phyloP scores from a whole-genome alignment of 108 stramenopile species.

The Stephanodiscus minutulus region DNA sequence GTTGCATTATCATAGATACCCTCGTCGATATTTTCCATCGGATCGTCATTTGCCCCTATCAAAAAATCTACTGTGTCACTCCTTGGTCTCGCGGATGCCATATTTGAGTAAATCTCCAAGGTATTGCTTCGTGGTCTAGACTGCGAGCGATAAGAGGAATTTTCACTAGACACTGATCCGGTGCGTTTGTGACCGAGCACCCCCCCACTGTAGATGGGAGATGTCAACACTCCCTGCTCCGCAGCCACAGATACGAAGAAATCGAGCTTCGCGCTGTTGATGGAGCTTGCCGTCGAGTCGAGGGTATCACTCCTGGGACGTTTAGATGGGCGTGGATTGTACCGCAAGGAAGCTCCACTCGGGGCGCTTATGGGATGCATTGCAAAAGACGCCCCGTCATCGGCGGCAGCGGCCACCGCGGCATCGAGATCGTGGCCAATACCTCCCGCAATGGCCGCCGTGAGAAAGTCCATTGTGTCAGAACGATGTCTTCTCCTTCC shows the following conservation, averaged over 20 bases:
- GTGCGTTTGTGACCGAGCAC: conserved; percentile 14
- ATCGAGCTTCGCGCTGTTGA: conserved; percentile 50
- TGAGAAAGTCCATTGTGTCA: conserved; percentile 50
- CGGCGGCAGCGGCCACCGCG: conserved; percentile 32
- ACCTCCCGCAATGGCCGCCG: conserved; percentile 49
- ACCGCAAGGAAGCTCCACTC: conserved; percentile 37
- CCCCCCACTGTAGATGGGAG: conserved; percentile 6
- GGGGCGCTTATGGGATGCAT: conserved; percentile 47
- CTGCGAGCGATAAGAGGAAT: conserved; percentile 13
- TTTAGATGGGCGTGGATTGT: conserved; percentile 6
- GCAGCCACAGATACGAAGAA: conserved; percentile 45
- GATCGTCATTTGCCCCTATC: conserved; percentile 23
- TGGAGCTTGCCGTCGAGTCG: conserved; percentile 44
- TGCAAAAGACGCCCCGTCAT: conserved; percentile 35
- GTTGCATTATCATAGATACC: conserved; percentile 2
- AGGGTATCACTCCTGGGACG: conserved; percentile 42
- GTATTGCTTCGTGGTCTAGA: conserved; percentile 46
- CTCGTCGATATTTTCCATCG: conserved; percentile 30
- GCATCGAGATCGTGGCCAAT: conserved; percentile 51
- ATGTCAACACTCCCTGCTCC: conserved; percentile 34
- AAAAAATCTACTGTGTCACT: conserved; percentile 46
- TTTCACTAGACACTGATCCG: conserved; percentile 22
- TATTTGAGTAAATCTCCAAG: conserved; percentile 46
- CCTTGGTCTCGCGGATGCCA: conserved; percentile 31
- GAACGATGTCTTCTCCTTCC: conserved; percentile 25